Evolutionary conservation across 2,329 filamentous ascomycete genomes (phyloP).

Genomic region (Gnomoniopsis smithogilvyi): DNA sequence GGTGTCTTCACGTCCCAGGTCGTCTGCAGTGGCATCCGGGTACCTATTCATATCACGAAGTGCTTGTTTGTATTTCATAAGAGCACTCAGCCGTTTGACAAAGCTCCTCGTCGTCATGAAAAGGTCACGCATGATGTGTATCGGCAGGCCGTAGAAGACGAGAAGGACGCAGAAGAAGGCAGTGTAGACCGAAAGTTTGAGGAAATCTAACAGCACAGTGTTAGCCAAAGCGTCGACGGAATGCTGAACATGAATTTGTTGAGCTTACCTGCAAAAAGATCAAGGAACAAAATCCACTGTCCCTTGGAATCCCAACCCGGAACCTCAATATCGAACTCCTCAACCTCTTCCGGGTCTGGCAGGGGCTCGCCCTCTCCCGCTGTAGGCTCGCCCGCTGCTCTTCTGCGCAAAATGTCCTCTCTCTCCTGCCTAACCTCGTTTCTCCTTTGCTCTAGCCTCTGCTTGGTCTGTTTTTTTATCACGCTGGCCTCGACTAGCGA

Average conservation of each 20-base stretch:
- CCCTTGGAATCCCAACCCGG: conserved; percentile 96
- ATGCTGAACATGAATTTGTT: not conserved
- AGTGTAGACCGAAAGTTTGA: conserved; percentile 86
- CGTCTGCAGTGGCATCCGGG: conserved; percentile 83
- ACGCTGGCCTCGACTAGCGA: conserved; percentile 76
- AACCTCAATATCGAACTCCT: conserved; percentile 92
- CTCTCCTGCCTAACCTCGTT: conserved; percentile 62
- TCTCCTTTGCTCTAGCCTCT: conserved; percentile 65
- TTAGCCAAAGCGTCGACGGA: not conserved
- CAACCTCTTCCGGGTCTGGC: conserved; percentile 65
- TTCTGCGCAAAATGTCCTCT: conserved; percentile 47
- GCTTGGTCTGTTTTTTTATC: conserved; percentile 68
- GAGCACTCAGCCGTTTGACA: conserved; percentile 81
- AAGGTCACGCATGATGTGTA: conserved; percentile 94
- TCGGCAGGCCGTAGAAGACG: conserved; percentile 90
- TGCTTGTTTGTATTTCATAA: conserved; percentile 85
- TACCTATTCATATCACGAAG: conserved; percentile 94
- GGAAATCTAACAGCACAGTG: conserved; percentile 59
- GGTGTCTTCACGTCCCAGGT: conserved; percentile 81
- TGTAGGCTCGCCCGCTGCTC: conserved; percentile 42
- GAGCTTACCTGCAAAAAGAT: conserved; percentile 71
- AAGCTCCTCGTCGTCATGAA: conserved; percentile 94
- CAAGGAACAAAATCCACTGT: conserved; percentile 84
- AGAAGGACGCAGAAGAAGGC: conserved; percentile 92
- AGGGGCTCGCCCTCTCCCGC: conserved; percentile 47